A percentile compares a stretch with the other conserved stretches of the same genome.
These are phyloP conservation scores for Rhodamnia rubescens DNA, from an alignment of 345 rosid species.

Conservation along the genomic window DNA sequence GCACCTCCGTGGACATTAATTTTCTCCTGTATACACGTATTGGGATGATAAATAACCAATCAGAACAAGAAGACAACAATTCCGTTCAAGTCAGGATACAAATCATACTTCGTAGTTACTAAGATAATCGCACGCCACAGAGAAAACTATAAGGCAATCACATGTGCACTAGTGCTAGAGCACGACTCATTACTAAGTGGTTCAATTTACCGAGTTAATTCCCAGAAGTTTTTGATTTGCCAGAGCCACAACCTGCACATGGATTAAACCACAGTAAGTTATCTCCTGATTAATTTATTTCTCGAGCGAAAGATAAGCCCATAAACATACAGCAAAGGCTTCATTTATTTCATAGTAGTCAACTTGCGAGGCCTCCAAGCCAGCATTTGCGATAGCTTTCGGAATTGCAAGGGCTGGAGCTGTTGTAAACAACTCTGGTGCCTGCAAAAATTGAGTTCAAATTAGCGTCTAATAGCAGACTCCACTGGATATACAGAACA, in stretches of 20 bases:
- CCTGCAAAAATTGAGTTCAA: conserved; percentile 35
- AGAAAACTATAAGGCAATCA: neutral
- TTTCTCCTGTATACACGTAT: conserved; percentile 45
- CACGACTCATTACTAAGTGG: neutral
- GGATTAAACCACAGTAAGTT: neutral
- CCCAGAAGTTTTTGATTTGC: conserved; percentile 79
- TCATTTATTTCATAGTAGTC: conserved; percentile 95
- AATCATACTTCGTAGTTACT: neutral
- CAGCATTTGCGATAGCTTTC: conserved; percentile 75
- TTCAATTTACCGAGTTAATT: conserved; percentile 58
- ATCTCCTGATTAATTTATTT: neutral
- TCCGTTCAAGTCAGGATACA: neutral
- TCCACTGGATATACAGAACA: neutral
- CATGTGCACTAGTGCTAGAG: neutral
- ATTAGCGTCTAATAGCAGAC: conserved; percentile 7
- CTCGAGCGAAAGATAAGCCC: neutral
- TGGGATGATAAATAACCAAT: neutral
- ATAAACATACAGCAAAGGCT: conserved; percentile 80
- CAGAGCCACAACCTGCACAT: conserved; percentile 80
- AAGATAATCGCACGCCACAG: neutral
- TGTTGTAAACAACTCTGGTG: conserved; percentile 87
- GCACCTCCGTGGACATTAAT: conserved; percentile 94
- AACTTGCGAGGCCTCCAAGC: conserved; percentile 71
- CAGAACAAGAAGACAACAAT: neutral
- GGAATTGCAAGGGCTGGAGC: conserved; percentile 97